Evolutionary conservation across 352 stramenopile genomes (phyloP).

Genomic region (Nothophytophthora sp.): DNA sequence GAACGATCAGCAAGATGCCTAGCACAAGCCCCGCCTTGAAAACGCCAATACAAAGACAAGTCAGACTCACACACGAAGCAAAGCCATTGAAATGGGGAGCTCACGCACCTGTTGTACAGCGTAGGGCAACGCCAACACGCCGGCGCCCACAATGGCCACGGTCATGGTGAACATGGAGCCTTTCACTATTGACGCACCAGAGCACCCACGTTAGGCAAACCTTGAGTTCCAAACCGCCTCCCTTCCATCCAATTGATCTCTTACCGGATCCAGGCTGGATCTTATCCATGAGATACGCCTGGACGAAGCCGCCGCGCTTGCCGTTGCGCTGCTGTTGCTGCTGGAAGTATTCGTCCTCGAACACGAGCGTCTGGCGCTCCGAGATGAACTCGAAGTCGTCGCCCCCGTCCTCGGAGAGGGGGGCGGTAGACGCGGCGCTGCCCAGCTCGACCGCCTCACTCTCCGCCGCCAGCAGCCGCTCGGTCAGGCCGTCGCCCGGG

Average conservation of each 20-base stretch:
- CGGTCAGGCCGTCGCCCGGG: constrained; percentile 20
- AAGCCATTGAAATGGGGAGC: not conserved
- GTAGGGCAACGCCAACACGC: constrained; percentile 81
- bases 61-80: not conserved
- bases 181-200: constrained; percentile 56
- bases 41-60: not conserved
- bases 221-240: no score
- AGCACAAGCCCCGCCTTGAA: constrained; percentile 69
- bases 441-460: no score
- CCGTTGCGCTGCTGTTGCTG: constrained; percentile 33
- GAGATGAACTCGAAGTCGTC: constrained; percentile 76
- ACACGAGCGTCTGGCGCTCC: constrained; percentile 78
- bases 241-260: not conserved
- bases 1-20: constrained; percentile 65
- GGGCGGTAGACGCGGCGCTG: constrained; percentile 5
- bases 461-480: constrained; percentile 24
- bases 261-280: constrained; percentile 83
- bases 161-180: constrained; percentile 92
- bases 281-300: constrained; percentile 79
- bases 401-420: constrained; percentile 1
- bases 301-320: constrained; percentile 52
- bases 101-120: constrained; percentile 78
- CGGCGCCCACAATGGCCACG: constrained; percentile 83
- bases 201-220: not conserved
- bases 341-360: constrained; percentile 58